Percentiles rank a stretch among this genome's conserved stretches.
Evolutionary conservation across 768 basidiomycete species (phyloP).

Genomic region (Mycena galopus): DNA sequence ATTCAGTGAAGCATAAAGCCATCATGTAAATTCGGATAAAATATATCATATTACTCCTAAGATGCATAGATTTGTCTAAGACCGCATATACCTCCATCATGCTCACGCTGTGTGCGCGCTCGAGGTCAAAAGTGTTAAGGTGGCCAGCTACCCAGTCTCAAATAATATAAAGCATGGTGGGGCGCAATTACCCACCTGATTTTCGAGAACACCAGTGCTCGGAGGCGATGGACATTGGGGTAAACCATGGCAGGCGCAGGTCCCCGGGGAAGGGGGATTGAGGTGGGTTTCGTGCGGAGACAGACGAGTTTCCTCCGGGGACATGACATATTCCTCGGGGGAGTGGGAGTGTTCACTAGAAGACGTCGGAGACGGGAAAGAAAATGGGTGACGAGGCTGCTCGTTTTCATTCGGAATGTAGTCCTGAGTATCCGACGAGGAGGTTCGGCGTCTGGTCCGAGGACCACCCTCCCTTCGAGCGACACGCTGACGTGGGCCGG

Average conservation of each 20-base stretch:
- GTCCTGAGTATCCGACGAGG: slow-evolving; percentile 30
- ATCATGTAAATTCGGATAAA: no score
- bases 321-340: slow-evolving; percentile 1
- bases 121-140: no score
- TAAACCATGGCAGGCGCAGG: slow-evolving; percentile 48
- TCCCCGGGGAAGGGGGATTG: slow-evolving; percentile 1
- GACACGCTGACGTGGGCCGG: slow-evolving; percentile 82
- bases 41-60: no score
- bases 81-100: no score
- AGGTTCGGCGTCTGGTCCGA: slow-evolving; percentile 54
- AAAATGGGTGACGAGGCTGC: slow-evolving; percentile 18
- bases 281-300: slow-evolving; percentile 27
- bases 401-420: slow-evolving; percentile 11
- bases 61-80: no score
- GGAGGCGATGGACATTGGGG: slow-evolving; percentile 41
- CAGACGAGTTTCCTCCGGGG: not conserved
- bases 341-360: slow-evolving; percentile 36
- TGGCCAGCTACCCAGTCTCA: no score
- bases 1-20: no score
- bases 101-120: no score
- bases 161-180: not conserved
- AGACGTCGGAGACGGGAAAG: slow-evolving; percentile 33
- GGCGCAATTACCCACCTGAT: slow-evolving; percentile 34
- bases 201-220: slow-evolving; percentile 6
- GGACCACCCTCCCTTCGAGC: slow-evolving; percentile 53